Conservation (phyloP, 1,139 yeast species). For the Zygotorulaspora mrakii region DNA sequence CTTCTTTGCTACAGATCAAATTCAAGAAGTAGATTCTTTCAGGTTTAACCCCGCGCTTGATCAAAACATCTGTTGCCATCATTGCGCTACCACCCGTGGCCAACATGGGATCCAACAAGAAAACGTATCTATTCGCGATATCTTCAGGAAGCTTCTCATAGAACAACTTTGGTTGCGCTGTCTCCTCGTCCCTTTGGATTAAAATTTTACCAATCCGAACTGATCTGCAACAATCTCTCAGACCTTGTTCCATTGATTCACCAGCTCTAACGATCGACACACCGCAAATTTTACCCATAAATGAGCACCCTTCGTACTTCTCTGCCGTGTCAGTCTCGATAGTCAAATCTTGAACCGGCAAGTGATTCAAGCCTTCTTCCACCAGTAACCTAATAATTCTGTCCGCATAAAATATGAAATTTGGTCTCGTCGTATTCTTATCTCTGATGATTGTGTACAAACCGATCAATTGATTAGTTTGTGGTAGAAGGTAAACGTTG, state of each 20-base stretch:
- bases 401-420: slow-evolving; percentile 91
- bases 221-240: slow-evolving; percentile 94
- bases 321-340: slow-evolving; percentile 78
- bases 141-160: slow-evolving; percentile 94
- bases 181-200: slow-evolving; percentile 96
- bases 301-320: slow-evolving; percentile 70
- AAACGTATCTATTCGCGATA: slow-evolving; percentile 80
- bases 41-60: slow-evolving; percentile 79
- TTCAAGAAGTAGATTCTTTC: slow-evolving; percentile 86
- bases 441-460: slow-evolving; percentile 88
- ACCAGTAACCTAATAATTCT: slow-evolving; percentile 88
- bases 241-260: slow-evolving; percentile 97
- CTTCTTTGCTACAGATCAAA: slow-evolving; percentile 92
- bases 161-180: slow-evolving; percentile 71
- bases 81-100: slow-evolving; percentile 98
- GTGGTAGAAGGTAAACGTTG: slow-evolving; percentile 72
- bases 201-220: slow-evolving; percentile 94
- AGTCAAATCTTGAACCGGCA: slow-evolving; percentile 69
- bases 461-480: slow-evolving; percentile 84
- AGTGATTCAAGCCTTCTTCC: slow-evolving; percentile 89
- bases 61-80: slow-evolving; percentile 91
- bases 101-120: slow-evolving; percentile 90
- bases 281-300: slow-evolving; percentile 92
- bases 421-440: slow-evolving; percentile 72
- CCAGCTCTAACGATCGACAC: slow-evolving; percentile 98